phyloP scores from a whole-genome alignment of 192 early-diverging fungal genomes.

The Coemansia sp. region DNA sequence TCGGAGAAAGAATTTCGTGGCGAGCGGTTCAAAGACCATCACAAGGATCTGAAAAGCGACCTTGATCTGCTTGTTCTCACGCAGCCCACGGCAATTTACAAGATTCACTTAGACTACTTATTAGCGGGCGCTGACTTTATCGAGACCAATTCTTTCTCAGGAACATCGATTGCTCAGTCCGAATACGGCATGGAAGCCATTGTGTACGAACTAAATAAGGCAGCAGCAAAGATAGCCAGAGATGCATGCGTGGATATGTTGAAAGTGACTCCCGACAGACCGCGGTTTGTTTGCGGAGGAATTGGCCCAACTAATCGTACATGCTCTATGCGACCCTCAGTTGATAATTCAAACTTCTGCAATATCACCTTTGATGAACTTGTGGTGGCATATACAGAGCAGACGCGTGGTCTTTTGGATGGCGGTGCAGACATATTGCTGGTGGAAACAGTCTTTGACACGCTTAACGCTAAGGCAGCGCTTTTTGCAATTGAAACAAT shows the following conservation, averaged over 20 bases:
- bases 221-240: slow-evolving; percentile 80
- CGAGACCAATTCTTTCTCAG: slow-evolving; percentile 95
- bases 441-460: slow-evolving; percentile 98
- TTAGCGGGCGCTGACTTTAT: slow-evolving; percentile 90
- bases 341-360: slow-evolving; percentile 92
- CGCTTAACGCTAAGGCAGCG: slow-evolving; percentile 95
- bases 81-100: slow-evolving; percentile 82
- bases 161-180: slow-evolving; percentile 87
- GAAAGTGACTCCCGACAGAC: slow-evolving; percentile 68
- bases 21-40: slow-evolving; percentile 78
- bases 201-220: slow-evolving; percentile 92
- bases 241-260: slow-evolving; percentile 81
- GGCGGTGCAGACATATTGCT: slow-evolving; percentile 91
- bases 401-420: slow-evolving; percentile 86
- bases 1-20: slow-evolving; percentile 84
- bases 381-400: slow-evolving; percentile 87
- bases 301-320: slow-evolving; percentile 95
- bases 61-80: slow-evolving; percentile 95
- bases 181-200: slow-evolving; percentile 85
- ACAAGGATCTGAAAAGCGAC: slow-evolving; percentile 90
- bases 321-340: slow-evolving; percentile 92
- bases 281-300: slow-evolving; percentile 88
- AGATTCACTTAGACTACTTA: slow-evolving; percentile 88
- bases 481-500: slow-evolving; percentile 86
- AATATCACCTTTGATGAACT: slow-evolving; percentile 95